Evolutionary conservation across 2,329 filamentous ascomycete genomes (phyloP).

Genomic region (Sordariomycetes sp.): DNA sequence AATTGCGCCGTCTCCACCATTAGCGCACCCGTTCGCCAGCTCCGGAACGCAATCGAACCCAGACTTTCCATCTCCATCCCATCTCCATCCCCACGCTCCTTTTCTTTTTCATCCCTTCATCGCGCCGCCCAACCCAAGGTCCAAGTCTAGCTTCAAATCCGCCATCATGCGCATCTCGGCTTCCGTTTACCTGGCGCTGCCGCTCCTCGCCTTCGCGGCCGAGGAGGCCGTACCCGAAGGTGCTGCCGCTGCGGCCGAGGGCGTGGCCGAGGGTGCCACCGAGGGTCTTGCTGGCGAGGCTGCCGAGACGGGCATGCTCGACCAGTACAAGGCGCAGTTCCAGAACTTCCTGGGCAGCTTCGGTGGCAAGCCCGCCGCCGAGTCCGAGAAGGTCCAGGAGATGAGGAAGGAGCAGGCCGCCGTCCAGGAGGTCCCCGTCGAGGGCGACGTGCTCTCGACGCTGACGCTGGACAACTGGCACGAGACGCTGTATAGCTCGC

Average conservation of each 20-base stretch:
- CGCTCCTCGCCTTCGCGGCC: constrained; percentile 42
- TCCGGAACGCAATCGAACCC: not conserved
- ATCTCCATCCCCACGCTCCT: not conserved
- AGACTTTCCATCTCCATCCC: constrained; percentile 1
- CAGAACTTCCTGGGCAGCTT: constrained; percentile 54
- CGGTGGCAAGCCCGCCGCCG: constrained; percentile 30
- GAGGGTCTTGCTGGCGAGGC: constrained; percentile 40
- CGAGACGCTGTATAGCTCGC: constrained; percentile 51
- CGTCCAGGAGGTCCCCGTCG: constrained; percentile 28
- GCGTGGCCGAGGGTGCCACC: no score
- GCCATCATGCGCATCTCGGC: constrained; percentile 48
- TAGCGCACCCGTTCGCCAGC: not conserved
- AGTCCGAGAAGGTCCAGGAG: not conserved
- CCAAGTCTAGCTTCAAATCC: not conserved
- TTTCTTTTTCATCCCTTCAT: constrained; percentile 6
- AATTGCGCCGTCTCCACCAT: not conserved
- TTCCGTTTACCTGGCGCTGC: constrained; percentile 40
- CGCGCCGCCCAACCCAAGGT: not conserved
- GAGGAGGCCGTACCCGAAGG: not conserved
- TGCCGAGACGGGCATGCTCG: constrained; percentile 23
- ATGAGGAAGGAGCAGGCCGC: constrained; percentile 15
- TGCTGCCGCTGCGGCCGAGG: no score
- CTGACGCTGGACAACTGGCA: constrained; percentile 64
- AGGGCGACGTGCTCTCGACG: constrained; percentile 23
- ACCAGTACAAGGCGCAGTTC: constrained; percentile 52